Conservation (phyloP, 2,329 filamentous ascomycete genomes). For the Chaetomiaceae sp. region DNA sequence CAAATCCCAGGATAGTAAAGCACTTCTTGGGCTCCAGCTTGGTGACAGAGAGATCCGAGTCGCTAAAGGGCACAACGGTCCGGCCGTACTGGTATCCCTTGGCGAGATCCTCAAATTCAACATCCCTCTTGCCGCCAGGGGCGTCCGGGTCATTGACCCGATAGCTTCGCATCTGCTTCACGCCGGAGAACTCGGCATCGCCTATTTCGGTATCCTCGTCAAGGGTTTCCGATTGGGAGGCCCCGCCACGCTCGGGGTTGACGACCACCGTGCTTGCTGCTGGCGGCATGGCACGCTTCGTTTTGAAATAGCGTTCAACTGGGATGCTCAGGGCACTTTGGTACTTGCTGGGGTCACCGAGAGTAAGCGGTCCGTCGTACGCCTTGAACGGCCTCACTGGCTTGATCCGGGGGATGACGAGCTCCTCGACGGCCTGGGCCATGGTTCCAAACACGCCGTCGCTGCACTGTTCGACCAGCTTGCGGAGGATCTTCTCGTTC, state of each 20-base stretch:
- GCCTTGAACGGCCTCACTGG: slow-evolving; percentile 67
- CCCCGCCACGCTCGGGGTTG: slow-evolving; percentile 44
- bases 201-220: slow-evolving; percentile 45
- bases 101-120: slow-evolving; percentile 78
- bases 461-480: slow-evolving; percentile 61
- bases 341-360: slow-evolving; percentile 73
- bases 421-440: slow-evolving; percentile 75
- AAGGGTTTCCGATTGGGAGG: slow-evolving; percentile 48
- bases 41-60: slow-evolving; percentile 84
- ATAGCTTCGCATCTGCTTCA: slow-evolving; percentile 77
- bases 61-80: slow-evolving; percentile 83
- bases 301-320: slow-evolving; percentile 87
- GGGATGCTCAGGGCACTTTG: slow-evolving; percentile 74
- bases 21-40: slow-evolving; percentile 71
- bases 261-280: slow-evolving; percentile 73
- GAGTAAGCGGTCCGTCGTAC: slow-evolving; percentile 73
- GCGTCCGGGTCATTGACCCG: slow-evolving; percentile 70
- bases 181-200: slow-evolving; percentile 53
- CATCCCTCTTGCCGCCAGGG: slow-evolving; percentile 74
- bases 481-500: slow-evolving; percentile 67
- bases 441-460: slow-evolving; percentile 77
- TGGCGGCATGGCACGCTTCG: slow-evolving; percentile 68
- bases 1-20: slow-evolving; percentile 83
- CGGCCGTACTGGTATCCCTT: slow-evolving; percentile 92
- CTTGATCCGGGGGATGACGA: slow-evolving; percentile 75